Base-by-base conservation (phyloP, 768 basidiomycete species). In the Lyophyllum shimeji region DNA sequence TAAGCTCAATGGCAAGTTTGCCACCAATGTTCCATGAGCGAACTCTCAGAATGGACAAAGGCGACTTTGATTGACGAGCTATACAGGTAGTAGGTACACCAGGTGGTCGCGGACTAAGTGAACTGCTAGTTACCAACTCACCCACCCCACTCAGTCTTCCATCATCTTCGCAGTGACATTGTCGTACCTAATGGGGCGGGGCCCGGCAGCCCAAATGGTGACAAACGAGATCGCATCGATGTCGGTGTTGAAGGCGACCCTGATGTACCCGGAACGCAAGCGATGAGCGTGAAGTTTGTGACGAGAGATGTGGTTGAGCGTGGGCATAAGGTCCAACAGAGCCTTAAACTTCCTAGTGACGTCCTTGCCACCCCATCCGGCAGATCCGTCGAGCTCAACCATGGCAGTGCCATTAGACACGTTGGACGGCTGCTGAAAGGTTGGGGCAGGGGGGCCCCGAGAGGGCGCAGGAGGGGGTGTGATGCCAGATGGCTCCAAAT, bases 11-110 rank as follows among this genome's bases (percentile, higher is more conserved):
- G 9, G 48, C 48, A 2, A 49, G 48, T 2, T 29, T 4, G 12
- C 48, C 48, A 7, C 48, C 48, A 49, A 20, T 39, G 20, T 49
- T 49, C 48, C 48, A 49, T 5, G 48, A 49, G 29, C 31, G 25
- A 31, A 49, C 11, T 3, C 1, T 2, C 13, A 49, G 18, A 33
- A 17, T 21, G 8, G 29, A 49, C 17, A 15, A 34, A 3, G 48
- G 18, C 7, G 48, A 34, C 20, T 34, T 33, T 8, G 8, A 49
- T 34, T 34, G 48, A 20, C 15, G 8, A 11, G 5, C 2, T 33
- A 13, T 11, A 17, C 17, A 23, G 11, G 48, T 49, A 49, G n/a
- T 9, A 34, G 20, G 33, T 23, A 37, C n/a, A 12, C 18, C 18
- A 34, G n/a, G 48, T 39, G 29, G 48, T 37, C 48, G 48, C 20